These are phyloP conservation scores for Russula sp. DNA, from an alignment of 768 basidiomycete genomes.

Conservation along the genomic window DNA sequence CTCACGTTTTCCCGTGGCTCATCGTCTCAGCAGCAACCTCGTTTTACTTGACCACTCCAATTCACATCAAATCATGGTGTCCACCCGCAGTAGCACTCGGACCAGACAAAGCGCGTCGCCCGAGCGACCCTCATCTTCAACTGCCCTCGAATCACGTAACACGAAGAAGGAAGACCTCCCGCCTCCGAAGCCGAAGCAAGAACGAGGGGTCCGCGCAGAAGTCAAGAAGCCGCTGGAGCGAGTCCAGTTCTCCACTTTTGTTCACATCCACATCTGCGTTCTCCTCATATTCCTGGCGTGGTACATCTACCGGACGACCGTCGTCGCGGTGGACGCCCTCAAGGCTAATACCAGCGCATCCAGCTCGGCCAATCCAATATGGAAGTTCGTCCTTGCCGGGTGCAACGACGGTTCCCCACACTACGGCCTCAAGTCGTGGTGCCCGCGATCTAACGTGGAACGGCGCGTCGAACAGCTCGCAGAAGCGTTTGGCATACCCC, in stretches of 20 bases:
- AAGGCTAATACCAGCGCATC: not conserved
- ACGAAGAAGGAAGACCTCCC: conserved; percentile 13
- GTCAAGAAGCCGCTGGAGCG: conserved; percentile 11
- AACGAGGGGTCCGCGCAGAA: conserved; percentile 2
- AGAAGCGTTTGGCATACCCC: conserved; percentile 53
- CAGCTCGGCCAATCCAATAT: not conserved
- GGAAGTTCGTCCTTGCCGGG: not conserved
- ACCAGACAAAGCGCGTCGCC: conserved; percentile 6
- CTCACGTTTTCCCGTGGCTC: conserved; percentile 7
- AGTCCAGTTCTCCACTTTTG: conserved; percentile 6
- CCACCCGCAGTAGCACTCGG: conserved; percentile 12
- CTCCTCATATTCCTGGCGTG: conserved; percentile 9
- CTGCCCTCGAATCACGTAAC: not conserved
- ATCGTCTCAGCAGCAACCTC: not conserved
- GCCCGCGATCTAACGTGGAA: conserved; percentile 37
- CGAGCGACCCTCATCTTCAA: not conserved
- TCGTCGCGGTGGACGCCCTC: conserved; percentile 4
- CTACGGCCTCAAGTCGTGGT: not conserved
- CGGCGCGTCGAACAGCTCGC: conserved; percentile 55
- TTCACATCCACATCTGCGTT: conserved; percentile 9
- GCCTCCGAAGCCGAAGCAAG: conserved; percentile 2
- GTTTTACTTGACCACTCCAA: not conserved
- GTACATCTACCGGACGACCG: conserved; percentile 13
- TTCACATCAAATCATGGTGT: conserved; percentile 3
- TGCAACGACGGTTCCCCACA: not conserved